Base-by-base conservation (phyloP, 1,284 basidiomycete genomes). In the Marasmius fiardii region DNA sequence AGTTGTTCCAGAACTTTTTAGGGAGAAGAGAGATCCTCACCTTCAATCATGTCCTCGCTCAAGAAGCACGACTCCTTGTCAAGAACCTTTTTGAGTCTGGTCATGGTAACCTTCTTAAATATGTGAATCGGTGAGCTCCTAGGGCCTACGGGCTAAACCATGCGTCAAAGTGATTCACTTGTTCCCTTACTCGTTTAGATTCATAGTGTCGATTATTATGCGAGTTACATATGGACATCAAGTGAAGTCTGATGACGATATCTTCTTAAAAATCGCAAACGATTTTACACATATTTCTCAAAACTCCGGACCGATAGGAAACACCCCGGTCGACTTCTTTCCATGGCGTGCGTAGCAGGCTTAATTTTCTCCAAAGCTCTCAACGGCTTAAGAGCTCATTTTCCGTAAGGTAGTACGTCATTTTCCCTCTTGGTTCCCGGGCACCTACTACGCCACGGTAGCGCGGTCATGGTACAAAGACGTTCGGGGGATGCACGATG, bases 361-460 rank as follows among this genome's bases (percentile, higher is more conserved):
- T n/a, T n/a, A n/a, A n/a, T n/a, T 52, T 20, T 26, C 43, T 51
- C 23, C 23, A 12, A 12, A n/a, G 35, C n/a, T 37, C 12, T 3
- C 12, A 12, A n/a, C 12, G 3, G 35, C 35, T 37, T 12, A 21
- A 23, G n/a, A 7, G 20, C 53, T 61, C 57, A 34, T 37, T 20
- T 45, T 31, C 8, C 41, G 24, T 31, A 26, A 24, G 4, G 14
- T 52, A 67, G 65, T 67, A 11, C 24, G 53, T 45, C 24, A 64
- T 45, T 57, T 64, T 10, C 65, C 65, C 10, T 63, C 63, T 1
- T 68, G 65, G 64, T 64, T 68, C 26, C 67, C 67, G 16, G 65
- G 64, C 1, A 60, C 63, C 26, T 60, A 61, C 55, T 67, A 65
- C 43, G 63, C 63, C 12, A 51, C 44, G 14, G 51, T 52, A 48